A percentile compares a stretch with the other conserved stretches of the same genome.
Evolutionary conservation across 176 grass and related monocot genomes (phyloP).

Genomic region (Rhynchospora breviuscula): DNA sequence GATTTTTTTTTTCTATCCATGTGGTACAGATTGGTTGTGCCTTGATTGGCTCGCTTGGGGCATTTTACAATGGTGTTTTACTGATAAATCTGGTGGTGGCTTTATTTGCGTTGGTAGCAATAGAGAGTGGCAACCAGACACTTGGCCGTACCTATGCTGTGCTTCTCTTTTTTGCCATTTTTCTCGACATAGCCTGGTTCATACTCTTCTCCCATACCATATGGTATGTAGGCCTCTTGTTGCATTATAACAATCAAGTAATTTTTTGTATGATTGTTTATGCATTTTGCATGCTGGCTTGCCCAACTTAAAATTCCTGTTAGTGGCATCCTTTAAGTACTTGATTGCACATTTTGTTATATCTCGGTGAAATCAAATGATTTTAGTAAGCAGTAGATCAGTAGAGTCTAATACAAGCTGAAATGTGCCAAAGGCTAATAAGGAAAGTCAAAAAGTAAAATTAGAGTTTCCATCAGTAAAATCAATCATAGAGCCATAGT

Average conservation of each 20-base stretch:
- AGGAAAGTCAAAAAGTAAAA: neutral
- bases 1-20: neutral
- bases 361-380: neutral
- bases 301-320: conserved; percentile 11
- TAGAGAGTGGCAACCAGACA: conserved; percentile 88
- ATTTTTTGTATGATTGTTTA: neutral
- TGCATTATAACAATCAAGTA: neutral
- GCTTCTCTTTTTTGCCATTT: conserved; percentile 79
- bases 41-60: conserved; percentile 84
- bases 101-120: conserved; percentile 85
- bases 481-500: neutral
- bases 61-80: conserved; percentile 85
- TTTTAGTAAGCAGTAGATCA: neutral
- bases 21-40: conserved; percentile 68
- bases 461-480: neutral
- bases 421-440: neutral
- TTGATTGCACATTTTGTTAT: neutral
- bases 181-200: conserved; percentile 89
- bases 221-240: conserved; percentile 52
- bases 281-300: neutral
- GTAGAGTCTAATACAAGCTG: neutral
- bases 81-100: conserved; percentile 94
- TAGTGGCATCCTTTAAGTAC: neutral
- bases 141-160: conserved; percentile 79
- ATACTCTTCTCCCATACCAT: conserved; percentile 88